Conservation (phyloP, 2,329 filamentous ascomycete genomes). For the Sclerotiophoma versabilis region DNA sequence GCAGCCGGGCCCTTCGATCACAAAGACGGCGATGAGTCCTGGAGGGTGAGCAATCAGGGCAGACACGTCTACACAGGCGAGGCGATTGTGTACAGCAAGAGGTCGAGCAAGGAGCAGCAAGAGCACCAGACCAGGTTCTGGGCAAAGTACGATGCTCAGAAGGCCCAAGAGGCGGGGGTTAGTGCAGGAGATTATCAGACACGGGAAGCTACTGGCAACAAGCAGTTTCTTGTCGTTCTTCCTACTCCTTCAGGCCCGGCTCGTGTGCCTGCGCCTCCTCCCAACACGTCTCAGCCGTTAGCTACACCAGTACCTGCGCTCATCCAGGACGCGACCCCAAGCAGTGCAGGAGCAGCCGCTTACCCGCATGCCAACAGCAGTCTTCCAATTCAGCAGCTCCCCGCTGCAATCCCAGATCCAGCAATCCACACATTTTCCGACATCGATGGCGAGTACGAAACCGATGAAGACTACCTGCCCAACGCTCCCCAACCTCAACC, state of each 20-base stretch:
- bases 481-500: neutral
- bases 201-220: neutral
- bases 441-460: neutral
- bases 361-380: too few relatives aligned
- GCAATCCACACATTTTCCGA: neutral
- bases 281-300: neutral
- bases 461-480: neutral
- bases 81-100: neutral
- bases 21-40: neutral
- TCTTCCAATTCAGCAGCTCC: too few relatives aligned
- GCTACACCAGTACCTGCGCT: too few relatives aligned
- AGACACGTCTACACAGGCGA: neutral
- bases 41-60: neutral
- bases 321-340: too few relatives aligned
- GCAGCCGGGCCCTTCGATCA: slow-evolving; percentile 2
- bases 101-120: neutral
- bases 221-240: neutral
- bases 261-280: neutral
- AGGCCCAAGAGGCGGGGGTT: neutral
- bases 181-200: neutral
- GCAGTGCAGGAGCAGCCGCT: too few relatives aligned
- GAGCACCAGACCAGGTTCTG: neutral
- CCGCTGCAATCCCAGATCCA: too few relatives aligned
- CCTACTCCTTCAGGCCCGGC: neutral
- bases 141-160: neutral